Base-by-base conservation (phyloP, 192 early-diverging fungal species). In the Endogone sp. region DNA sequence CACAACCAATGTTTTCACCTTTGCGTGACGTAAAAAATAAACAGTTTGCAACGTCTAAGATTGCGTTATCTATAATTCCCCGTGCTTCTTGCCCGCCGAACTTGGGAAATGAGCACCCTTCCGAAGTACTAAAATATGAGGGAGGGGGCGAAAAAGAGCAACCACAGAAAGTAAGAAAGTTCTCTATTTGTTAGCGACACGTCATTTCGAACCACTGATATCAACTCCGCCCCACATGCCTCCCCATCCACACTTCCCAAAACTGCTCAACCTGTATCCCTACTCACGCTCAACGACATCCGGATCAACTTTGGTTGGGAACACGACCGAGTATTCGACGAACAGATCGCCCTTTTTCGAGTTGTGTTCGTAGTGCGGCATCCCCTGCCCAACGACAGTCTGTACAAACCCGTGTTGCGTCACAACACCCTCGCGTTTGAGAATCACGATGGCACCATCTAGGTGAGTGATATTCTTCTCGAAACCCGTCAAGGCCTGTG, bases 311-410 rank as follows among this genome's bases (percentile, higher is more conserved):
- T 74, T 71, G 0, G 76, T 77, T 30, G 98, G 96, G 68, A 98
- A 91, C 10, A 85, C 80, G 22, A 98, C 90, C 55, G 81, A 84
- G 79, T 97, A 99, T 61, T 97, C 90, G 29, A 98, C 88, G 78
- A 84, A 97, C 55, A 99, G 70, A 65, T 94, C 85, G 24, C 94
- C 93, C 25, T 83, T 73, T 60, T 92, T 83, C 16, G 79, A 75
- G 6, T 82, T 70, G 27, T 77, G 78, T 37, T 85, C 77, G 62
- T 85, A 76, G 28, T 79, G 71, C 8, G 98, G 96, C 95, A 99
- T 98, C n/a, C 94, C 95, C 73, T 93, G 83, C 16, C 90, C 91
- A 37, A 81, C 72, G 32, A 99, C 78, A 56, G 71, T 80, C 74
- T 98, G 89, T 1, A 97, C 88, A 76, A 87, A 92, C 4, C 92